These are phyloP conservation scores for Phoma herbarum DNA, from an alignment of 2,329 filamentous ascomycete species.

Conservation along the genomic window DNA sequence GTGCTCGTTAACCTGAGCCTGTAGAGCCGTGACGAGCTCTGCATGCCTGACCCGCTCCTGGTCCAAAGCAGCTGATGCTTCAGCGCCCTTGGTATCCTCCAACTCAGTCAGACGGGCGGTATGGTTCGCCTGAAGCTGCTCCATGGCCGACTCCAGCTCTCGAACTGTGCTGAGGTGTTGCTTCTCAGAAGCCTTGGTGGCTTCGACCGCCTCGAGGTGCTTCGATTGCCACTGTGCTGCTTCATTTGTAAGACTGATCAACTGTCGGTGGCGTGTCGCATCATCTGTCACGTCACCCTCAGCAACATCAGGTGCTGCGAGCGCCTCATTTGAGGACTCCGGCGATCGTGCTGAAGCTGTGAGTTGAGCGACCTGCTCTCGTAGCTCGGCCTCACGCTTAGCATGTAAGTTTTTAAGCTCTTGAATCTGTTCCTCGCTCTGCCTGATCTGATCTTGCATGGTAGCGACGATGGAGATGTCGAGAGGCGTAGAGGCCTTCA, in stretches of 20 bases:
- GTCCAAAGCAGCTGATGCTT: constrained; percentile 47
- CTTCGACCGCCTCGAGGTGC: constrained; percentile 74
- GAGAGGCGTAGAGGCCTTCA: constrained; percentile 80
- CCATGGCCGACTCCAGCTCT: constrained; percentile 72
- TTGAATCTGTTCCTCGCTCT: constrained; percentile 81
- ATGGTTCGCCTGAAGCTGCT: constrained; percentile 49
- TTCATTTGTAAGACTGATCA: constrained; percentile 74
- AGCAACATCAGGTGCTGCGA: constrained; percentile 24
- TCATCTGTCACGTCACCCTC: constrained; percentile 34
- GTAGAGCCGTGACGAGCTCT: constrained; percentile 66
- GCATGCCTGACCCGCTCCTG: constrained; percentile 57
- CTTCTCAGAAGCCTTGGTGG: constrained; percentile 76
- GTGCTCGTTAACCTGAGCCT: constrained; percentile 81
- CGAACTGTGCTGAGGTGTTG: constrained; percentile 76
- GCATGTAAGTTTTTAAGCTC: constrained; percentile 76
- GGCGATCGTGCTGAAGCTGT: constrained; percentile 60
- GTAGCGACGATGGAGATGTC: constrained; percentile 91
- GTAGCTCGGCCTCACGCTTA: constrained; percentile 77
- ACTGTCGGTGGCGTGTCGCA: constrained; percentile 62
- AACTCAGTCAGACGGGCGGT: constrained; percentile 41
- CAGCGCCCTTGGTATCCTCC: constrained; percentile 40
- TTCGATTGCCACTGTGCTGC: constrained; percentile 78
- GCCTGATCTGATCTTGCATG: constrained; percentile 86
- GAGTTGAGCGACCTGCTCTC: constrained; percentile 74
- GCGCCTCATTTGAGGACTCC: constrained; percentile 28